A percentile compares a stretch with the other conserved stretches of the same genome.
Evolutionary conservation across 108 stramenopile genomes (phyloP).

Genomic region (Mediolabrus comicus): DNA sequence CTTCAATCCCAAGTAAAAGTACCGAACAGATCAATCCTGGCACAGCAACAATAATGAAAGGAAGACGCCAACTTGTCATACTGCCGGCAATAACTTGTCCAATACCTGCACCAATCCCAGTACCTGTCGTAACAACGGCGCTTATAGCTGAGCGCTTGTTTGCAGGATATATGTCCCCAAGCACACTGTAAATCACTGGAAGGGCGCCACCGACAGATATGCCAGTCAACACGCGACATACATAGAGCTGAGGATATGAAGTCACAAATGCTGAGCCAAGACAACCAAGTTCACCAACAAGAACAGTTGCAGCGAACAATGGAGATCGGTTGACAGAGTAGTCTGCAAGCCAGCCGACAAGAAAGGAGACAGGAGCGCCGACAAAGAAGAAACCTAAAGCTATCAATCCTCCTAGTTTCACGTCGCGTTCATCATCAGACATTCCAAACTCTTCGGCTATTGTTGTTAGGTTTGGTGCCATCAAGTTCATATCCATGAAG

Average conservation of each 20-base stretch:
- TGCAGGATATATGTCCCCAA: slow-evolving; percentile 54
- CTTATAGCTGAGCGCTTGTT: slow-evolving; percentile 24
- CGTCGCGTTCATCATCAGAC: slow-evolving; percentile 47
- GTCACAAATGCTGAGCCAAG: slow-evolving; percentile 45
- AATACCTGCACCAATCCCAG: slow-evolving; percentile 41
- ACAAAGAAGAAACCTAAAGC: slow-evolving; percentile 55
- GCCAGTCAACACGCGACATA: slow-evolving; percentile 53
- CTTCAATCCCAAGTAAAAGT: slow-evolving; percentile 25
- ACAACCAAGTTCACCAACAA: slow-evolving; percentile 84
- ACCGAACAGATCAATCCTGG: slow-evolving; percentile 47
- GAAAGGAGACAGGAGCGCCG: slow-evolving; percentile 75
- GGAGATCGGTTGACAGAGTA: slow-evolving; percentile 38
- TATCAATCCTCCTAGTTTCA: slow-evolving; percentile 41
- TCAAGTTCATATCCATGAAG: slow-evolving; percentile 84
- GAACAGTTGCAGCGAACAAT: slow-evolving; percentile 70
- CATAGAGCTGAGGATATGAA: slow-evolving; percentile 47
- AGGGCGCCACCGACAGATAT: slow-evolving; percentile 59
- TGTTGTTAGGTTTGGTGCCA: slow-evolving; percentile 79
- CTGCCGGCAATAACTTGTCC: slow-evolving; percentile 53
- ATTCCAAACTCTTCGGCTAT: slow-evolving; percentile 87
- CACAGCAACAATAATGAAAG: slow-evolving; percentile 53
- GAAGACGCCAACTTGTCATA: slow-evolving; percentile 52
- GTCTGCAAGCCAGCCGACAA: slow-evolving; percentile 65
- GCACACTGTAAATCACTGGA: slow-evolving; percentile 51
- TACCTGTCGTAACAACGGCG: slow-evolving; percentile 39